phyloP scores from a whole-genome alignment of 495 filamentous ascomycete species.

The Xylaria grammica region DNA sequence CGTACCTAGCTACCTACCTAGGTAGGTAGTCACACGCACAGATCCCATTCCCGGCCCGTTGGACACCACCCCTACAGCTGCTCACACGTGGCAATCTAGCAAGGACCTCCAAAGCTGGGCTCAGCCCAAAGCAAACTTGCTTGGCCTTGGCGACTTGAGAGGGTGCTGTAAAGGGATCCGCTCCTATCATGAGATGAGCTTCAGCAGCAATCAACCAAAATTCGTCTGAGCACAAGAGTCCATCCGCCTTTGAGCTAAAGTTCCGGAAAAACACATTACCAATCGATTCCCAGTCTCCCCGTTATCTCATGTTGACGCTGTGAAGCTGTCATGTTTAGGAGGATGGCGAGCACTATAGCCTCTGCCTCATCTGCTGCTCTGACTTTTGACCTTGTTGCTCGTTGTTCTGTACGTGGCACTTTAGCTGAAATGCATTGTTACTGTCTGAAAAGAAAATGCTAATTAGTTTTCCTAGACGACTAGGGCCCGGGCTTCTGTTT shows the following conservation, averaged over 20 bases:
- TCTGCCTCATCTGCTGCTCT: constrained; percentile 63
- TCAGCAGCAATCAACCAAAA: neutral
- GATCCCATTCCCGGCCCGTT: no score
- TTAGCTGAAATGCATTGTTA: neutral
- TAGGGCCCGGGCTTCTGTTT: constrained; percentile 88
- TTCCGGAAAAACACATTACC: no score
- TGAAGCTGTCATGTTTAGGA: constrained; percentile 31
- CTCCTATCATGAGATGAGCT: neutral
- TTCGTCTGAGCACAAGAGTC: neutral
- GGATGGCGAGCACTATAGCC: constrained; percentile 51
- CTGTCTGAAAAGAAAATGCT: neutral
- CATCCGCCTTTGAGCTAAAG: neutral
- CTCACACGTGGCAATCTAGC: constrained; percentile 6
- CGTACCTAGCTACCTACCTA: no score
- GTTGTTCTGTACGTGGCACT: constrained; percentile 72
- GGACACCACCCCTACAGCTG: neutral
- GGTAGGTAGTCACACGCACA: no score
- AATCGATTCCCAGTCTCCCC: no score
- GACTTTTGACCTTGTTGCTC: constrained; percentile 78
- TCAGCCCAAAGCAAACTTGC: constrained; percentile 11
- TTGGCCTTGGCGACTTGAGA: constrained; percentile 3
- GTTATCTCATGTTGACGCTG: constrained; percentile 1
- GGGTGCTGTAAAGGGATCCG: neutral
- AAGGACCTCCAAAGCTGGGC: no score
- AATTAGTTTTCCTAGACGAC: constrained; percentile 69